A percentile compares a stretch with the other conserved stretches of the same genome.
Conservation (phyloP, 192 early-diverging fungal species). For the Backusella parvicylindrica region DNA sequence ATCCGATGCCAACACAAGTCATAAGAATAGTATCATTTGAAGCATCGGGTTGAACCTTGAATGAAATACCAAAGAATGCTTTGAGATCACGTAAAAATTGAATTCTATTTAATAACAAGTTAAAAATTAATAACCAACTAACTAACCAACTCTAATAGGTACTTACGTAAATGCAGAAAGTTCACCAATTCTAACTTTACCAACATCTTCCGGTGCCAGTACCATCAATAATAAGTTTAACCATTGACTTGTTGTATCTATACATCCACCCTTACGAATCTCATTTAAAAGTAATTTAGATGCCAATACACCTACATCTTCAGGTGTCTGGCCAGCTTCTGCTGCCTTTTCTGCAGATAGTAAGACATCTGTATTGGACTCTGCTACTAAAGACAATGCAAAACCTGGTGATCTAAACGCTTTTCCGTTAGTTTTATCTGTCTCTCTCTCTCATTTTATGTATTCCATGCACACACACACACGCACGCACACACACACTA, state of each 20-base stretch:
- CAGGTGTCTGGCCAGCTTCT: slow-evolving; percentile 76
- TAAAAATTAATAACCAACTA: no score
- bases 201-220: slow-evolving; percentile 89
- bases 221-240: slow-evolving; percentile 83
- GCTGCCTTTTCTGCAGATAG: slow-evolving; percentile 87
- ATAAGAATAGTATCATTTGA: slow-evolving; percentile 55
- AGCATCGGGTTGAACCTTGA: slow-evolving; percentile 78
- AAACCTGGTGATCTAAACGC: slow-evolving; percentile 78
- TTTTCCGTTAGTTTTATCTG: no score
- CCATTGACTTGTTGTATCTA: slow-evolving; percentile 89
- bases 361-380: slow-evolving; percentile 81
- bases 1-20: slow-evolving; percentile 88
- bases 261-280: slow-evolving; percentile 85
- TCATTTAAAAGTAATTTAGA: slow-evolving; percentile 80
- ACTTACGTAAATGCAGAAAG: slow-evolving; percentile 85
- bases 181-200: slow-evolving; percentile 81
- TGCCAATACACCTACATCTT: slow-evolving; percentile 81
- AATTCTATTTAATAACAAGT: slow-evolving; percentile 51
- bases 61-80: slow-evolving; percentile 85
- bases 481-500: no score
- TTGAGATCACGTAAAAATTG: slow-evolving; percentile 90
- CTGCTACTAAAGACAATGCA: slow-evolving; percentile 87
- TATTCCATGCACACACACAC: no score
- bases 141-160: no score
- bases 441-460: neutral